A percentile compares a stretch with the other conserved stretches of the same genome.
Evolutionary conservation across 257 asterid genomes (phyloP).

Genomic region (Paraleonurus japonicus): DNA sequence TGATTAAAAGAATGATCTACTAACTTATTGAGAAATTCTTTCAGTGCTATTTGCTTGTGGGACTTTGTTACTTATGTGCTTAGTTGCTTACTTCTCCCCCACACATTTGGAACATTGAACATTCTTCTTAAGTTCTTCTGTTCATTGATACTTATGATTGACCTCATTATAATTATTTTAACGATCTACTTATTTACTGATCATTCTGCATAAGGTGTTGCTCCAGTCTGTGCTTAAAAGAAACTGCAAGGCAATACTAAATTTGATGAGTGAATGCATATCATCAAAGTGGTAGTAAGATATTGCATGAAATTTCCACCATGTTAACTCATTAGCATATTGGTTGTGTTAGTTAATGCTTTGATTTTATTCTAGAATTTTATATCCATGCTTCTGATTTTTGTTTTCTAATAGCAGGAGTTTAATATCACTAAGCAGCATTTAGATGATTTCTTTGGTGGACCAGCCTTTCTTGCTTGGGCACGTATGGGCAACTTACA

Average conservation of each 20-base stretch:
- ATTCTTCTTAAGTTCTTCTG: neutral
- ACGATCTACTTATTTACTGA: neutral
- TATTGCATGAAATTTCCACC: conserved; percentile 12
- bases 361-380: conserved; percentile 20
- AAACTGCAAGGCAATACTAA: neutral
- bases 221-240: neutral
- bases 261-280: conserved; percentile 20
- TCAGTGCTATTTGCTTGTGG: conserved; percentile 6
- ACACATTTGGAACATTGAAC: neutral
- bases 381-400: conserved; percentile 20
- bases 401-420: conserved; percentile 45
- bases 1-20: neutral
- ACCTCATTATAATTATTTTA: neutral
- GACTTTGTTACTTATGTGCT: neutral
- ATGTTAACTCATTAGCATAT: neutral
- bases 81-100: neutral
- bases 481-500: conserved; percentile 99
- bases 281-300: conserved; percentile 5
- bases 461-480: conserved; percentile 99
- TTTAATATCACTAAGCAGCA: conserved; percentile 68
- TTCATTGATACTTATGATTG: conserved; percentile 9
- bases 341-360: neutral
- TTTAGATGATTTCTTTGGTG: conserved; percentile 83
- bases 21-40: conserved; percentile 14
- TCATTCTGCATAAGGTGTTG: neutral